Evolutionary conservation across 805 yeast species (phyloP).

Genomic region (Cyberlindnera subsufficiens): DNA sequence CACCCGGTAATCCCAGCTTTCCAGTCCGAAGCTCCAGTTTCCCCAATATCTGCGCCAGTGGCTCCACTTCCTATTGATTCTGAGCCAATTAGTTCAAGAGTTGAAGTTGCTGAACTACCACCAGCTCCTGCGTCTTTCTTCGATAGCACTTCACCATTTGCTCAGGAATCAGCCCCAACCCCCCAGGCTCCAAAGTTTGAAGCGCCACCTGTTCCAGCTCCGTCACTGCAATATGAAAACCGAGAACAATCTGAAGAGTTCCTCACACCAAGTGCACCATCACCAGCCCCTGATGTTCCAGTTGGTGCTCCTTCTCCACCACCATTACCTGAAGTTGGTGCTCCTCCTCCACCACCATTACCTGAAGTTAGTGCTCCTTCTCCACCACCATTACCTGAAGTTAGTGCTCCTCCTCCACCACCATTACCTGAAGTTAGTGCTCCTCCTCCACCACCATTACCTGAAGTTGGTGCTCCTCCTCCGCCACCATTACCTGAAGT

Average conservation of each 20-base stretch:
- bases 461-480: slow-evolving; percentile 28
- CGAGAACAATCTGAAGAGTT: slow-evolving; percentile 12
- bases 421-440: slow-evolving; percentile 23
- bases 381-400: slow-evolving; percentile 28
- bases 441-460: slow-evolving; percentile 25
- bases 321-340: slow-evolving; percentile 26
- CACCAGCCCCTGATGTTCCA: slow-evolving; percentile 15
- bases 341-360: slow-evolving; percentile 12
- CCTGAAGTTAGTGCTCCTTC: slow-evolving; percentile 21
- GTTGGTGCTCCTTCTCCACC: slow-evolving; percentile 20
- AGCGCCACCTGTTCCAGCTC: slow-evolving; percentile 5
- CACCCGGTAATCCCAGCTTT: slow-evolving; percentile 2
- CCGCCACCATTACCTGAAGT: slow-evolving; percentile 22
- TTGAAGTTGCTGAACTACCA: background rate
- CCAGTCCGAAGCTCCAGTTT: slow-evolving; percentile 2
- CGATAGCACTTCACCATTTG: slow-evolving; percentile 10
- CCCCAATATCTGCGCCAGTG: slow-evolving; percentile 5
- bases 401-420: slow-evolving; percentile 15
- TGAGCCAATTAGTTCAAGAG: too few species aligned
- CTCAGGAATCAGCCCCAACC: background rate
- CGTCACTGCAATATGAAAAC: slow-evolving; percentile 21
- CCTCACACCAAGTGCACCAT: slow-evolving; percentile 20
- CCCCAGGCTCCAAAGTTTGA: background rate
- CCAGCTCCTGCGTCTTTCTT: slow-evolving; percentile 1
- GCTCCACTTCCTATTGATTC: too few species aligned